Evolutionary conservation across 2,329 filamentous ascomycete species (phyloP).

Genomic region (Aureobasidium namibiae): DNA sequence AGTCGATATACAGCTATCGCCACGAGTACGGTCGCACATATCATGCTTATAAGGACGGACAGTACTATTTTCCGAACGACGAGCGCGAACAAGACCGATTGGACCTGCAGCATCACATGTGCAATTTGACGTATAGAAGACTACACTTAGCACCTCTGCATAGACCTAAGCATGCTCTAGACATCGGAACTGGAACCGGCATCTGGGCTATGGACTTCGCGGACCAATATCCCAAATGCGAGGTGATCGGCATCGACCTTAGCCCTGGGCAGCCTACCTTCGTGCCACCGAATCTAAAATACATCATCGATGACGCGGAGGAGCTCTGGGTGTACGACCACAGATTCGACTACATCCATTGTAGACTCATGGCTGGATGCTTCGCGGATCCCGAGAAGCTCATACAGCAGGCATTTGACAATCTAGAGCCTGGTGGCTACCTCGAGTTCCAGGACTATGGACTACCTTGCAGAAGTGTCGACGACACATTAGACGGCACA

Average conservation of each 20-base stretch:
- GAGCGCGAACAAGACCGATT: constrained; percentile 31
- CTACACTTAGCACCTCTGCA: constrained; percentile 39
- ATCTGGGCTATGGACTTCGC: constrained; percentile 52
- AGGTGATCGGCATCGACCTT: constrained; percentile 41
- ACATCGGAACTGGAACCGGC: constrained; percentile 46
- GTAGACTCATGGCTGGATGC: constrained; percentile 42
- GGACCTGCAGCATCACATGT: constrained; percentile 34
- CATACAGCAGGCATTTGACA: constrained; percentile 41
- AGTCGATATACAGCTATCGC: constrained; percentile 30
- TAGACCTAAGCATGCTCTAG: constrained; percentile 36
- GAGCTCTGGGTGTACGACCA: constrained; percentile 49
- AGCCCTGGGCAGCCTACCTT: constrained; percentile 42
- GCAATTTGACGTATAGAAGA: constrained; percentile 41
- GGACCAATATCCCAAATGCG: constrained; percentile 32
- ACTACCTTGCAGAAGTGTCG: constrained; percentile 31
- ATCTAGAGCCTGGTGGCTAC: constrained; percentile 44
- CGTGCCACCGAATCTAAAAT: constrained; percentile 53
- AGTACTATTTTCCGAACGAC: constrained; percentile 35
- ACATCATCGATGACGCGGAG: constrained; percentile 56
- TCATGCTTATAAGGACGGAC: constrained; percentile 32
- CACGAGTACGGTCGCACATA: constrained; percentile 30
- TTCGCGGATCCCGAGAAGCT: constrained; percentile 47
- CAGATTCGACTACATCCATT: constrained; percentile 50
- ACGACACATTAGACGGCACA: constrained; percentile 28
- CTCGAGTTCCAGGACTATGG: constrained; percentile 44